phyloP scores from a whole-genome alignment of 129 eudicot genomes.

The Cynara cardunculus region DNA sequence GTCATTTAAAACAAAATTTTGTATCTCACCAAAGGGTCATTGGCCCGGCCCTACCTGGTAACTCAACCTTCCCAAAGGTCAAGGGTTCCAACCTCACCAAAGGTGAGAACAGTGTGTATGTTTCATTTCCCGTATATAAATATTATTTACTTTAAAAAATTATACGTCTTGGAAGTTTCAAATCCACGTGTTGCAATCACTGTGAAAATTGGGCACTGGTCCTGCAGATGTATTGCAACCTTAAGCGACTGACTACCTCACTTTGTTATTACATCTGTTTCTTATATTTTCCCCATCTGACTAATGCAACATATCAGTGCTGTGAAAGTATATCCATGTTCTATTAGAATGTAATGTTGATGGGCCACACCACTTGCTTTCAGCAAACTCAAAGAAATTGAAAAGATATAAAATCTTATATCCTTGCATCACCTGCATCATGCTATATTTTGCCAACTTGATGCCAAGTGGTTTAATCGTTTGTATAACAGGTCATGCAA shows the following conservation, averaged over 20 bases:
- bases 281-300: background rate
- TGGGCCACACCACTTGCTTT: background rate
- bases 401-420: background rate
- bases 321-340: background rate
- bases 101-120: no score
- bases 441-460: background rate
- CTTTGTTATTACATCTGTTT: background rate
- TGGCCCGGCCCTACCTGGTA: no score
- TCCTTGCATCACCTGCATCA: background rate
- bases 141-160: no score
- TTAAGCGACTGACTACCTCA: background rate
- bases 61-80: no score
- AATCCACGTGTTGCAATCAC: background rate
- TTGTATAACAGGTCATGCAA: conserved; percentile 71
- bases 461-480: conserved; percentile 23
- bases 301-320: background rate
- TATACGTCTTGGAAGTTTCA: no score
- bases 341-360: background rate
- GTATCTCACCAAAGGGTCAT: no score
- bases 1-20: no score
- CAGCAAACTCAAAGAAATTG: background rate
- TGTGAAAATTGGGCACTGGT: conserved; percentile 4
- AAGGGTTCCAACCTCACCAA: no score
- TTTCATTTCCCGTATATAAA: no score
- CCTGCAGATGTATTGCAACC: background rate